Base-by-base conservation (phyloP, 2,329 filamentous ascomycete genomes). In the Paramyrothecium roridum region DNA sequence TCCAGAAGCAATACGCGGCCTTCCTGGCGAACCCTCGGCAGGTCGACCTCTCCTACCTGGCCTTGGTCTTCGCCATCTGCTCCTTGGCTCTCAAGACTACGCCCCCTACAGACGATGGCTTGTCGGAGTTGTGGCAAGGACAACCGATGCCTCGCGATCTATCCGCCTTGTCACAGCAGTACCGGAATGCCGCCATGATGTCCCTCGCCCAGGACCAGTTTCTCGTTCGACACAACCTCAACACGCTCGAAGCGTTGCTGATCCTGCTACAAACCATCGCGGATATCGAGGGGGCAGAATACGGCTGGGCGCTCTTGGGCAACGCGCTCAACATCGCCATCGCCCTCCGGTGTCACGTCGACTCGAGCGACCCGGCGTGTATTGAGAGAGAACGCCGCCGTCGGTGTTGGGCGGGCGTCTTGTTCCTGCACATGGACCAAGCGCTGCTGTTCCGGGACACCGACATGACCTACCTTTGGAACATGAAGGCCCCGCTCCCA, bases 391-490 rank as follows among this genome's bases (percentile, higher is more conserved):
- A 63, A 37, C 47, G 61, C 3, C 57, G 57, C 3, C 53, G 59
- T 12, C 59, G 61, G 7, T 61, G 61, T 26, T 63, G 61, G 61
- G 56, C 58, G 4, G 61, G 57, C 17, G 55, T 63, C 6, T 37
- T 61, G 23, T 55, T 57, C 7, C 53, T 63, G 0, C 55, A 63
- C 20, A 61, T 56, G 2, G 47, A 56, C 22, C 60, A 62, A 43
- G 56, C 55, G 6, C 22, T 62, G 11, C 45, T 61, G 2, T 62
- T 58, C 51, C 52, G 57, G 6, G 60, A 62, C 48, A 48, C 56
- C 8, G 57, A 61, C 26, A 3, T 58, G 6, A 56, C 54, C 1
- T 56, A 50, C 26, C 57, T 61, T 1, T 47, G 34, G 16, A 56
- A 55, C 40, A 57, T 57, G 40, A 56, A 57, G 20, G 48, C 54